Conservation (phyloP, 257 asterid genomes). For the Solanum pennellii region DNA sequence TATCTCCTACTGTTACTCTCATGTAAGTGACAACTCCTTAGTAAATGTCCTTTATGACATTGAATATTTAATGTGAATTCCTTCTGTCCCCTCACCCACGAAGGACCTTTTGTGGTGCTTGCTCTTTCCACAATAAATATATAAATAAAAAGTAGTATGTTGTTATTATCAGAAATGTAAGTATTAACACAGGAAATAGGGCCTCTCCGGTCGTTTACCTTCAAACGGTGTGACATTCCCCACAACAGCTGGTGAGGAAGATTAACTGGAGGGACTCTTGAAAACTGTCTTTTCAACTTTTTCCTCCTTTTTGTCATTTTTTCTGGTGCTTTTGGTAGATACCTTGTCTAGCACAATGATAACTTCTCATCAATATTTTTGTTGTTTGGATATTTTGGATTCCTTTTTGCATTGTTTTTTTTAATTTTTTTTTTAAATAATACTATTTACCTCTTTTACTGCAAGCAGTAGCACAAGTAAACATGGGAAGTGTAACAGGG, state of each 20-base stretch:
- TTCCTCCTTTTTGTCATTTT: background rate
- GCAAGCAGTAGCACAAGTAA: background rate
- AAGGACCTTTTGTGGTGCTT: background rate
- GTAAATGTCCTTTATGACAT: background rate
- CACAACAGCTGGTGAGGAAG: background rate
- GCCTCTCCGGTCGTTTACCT: background rate
- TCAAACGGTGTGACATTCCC: background rate
- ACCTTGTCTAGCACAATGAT: background rate
- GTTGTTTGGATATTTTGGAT: background rate
- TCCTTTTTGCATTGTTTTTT: background rate
- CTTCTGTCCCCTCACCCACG: background rate
- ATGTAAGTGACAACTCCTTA: background rate
- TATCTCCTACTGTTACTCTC: background rate
- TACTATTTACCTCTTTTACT: background rate
- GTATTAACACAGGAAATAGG: background rate
- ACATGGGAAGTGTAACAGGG: background rate
- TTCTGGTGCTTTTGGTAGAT: background rate
- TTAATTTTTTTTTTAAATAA: too few species aligned
- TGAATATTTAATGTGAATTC: background rate
- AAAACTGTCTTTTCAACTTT: background rate
- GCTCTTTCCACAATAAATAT: background rate
- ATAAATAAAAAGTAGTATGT: background rate
- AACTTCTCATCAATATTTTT: background rate
- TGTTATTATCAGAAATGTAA: background rate
- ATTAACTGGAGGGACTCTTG: background rate